A percentile compares a stretch with the other conserved stretches of the same genome.
phyloP scores from a whole-genome alignment of 768 basidiomycete genomes.

The Neoboletus magnificus region DNA sequence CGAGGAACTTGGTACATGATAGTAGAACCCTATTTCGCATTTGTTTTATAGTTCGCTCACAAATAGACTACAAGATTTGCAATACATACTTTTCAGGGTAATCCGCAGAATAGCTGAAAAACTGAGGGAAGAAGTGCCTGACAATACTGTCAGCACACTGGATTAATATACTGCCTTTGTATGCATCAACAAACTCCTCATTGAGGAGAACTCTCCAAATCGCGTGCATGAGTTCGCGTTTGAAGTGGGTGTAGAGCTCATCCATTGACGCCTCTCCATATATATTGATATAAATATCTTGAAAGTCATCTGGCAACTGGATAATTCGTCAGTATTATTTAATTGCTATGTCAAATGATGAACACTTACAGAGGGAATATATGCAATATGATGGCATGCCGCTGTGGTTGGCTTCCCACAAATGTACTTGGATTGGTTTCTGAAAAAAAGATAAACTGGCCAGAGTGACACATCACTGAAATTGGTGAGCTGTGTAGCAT shows the following conservation, averaged over 20 bases:
- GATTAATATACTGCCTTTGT: neutral
- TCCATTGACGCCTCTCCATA: neutral
- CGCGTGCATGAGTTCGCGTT: neutral
- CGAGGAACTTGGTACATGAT: slow-evolving; percentile 2
- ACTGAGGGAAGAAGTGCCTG: neutral
- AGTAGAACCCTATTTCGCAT: neutral
- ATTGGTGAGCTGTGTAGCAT: slow-evolving; percentile 22
- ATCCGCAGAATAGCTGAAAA: neutral
- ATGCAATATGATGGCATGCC: no score
- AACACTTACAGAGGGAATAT: no score
- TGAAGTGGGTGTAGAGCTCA: neutral
- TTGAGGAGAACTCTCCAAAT: neutral
- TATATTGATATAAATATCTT: neutral
- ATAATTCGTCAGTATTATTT: neutral
- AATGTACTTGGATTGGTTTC: slow-evolving; percentile 22
- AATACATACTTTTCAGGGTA: slow-evolving; percentile 11
- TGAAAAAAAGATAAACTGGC: slow-evolving; percentile 24
- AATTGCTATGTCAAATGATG: no score
- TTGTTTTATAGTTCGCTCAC: neutral
- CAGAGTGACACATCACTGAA: slow-evolving; percentile 30
- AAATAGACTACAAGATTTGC: no score
- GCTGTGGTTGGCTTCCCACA: no score
- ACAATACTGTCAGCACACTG: neutral
- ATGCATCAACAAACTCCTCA: neutral
- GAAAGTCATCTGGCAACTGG: slow-evolving; percentile 10